A percentile compares a stretch with the other conserved stretches of the same genome.
These are phyloP conservation scores for Phanerodontia chrysosporium DNA, from an alignment of 768 basidiomycete species.

Conservation along the genomic window DNA sequence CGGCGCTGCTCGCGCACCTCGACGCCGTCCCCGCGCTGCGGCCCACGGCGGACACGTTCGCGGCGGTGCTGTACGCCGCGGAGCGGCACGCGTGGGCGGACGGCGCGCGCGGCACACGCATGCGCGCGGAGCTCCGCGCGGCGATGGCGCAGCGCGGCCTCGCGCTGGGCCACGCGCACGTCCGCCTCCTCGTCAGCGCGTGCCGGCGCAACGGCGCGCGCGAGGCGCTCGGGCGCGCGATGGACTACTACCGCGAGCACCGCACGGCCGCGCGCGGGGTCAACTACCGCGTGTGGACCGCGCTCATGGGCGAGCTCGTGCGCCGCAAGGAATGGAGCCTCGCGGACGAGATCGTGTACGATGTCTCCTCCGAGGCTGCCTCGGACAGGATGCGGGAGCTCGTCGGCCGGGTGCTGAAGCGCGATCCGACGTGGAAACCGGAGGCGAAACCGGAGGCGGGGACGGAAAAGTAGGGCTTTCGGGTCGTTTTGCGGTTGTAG, in stretches of 20 bases:
- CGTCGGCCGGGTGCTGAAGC: too few relatives aligned
- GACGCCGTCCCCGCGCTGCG: neutral
- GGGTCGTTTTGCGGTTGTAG: too few relatives aligned
- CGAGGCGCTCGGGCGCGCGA: neutral
- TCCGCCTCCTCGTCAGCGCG: neutral
- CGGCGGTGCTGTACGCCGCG: neutral
- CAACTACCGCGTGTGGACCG: neutral
- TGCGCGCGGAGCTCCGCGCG: neutral
- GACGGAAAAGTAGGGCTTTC: too few relatives aligned
- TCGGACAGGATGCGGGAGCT: neutral
- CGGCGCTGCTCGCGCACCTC: neutral
- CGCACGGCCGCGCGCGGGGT: neutral
- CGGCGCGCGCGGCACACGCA: neutral
- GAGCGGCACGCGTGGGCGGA: neutral
- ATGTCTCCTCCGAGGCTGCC: neutral
- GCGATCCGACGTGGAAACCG: too few relatives aligned
- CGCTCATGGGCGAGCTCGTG: neutral
- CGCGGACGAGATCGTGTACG: neutral
- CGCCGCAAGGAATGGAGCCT: neutral
- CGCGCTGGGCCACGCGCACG: neutral
- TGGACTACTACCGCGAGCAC: neutral
- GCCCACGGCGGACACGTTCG: neutral
- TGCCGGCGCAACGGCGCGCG: neutral
- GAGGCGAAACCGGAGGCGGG: too few relatives aligned
- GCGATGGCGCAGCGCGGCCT: neutral